Evolutionary conservation across 179 eudicot species (phyloP), one percentile per base, ranked within the genome.

Genomic region (Pouteria campechiana): DNA sequence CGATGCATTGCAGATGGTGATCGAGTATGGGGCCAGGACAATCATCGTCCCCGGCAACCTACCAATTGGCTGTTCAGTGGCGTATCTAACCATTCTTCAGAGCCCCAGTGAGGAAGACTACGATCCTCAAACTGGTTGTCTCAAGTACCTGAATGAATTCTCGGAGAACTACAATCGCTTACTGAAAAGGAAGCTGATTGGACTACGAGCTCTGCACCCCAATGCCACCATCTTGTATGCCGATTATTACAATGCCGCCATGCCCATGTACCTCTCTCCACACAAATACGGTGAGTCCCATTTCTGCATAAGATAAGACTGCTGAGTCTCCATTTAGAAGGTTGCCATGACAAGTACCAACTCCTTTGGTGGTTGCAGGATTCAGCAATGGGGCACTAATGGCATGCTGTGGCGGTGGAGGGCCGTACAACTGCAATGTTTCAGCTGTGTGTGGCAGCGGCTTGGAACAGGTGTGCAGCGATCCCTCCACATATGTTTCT

Each of bases 321-420:
- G 71, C 7, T 65, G 71, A 17, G 36, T 59, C 37, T 65, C 58
- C 40, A 41, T 54, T 40, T 52, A 59, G 3, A 60, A 61, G 44
- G 57, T 57, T 0, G 71, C 71, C 1, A 47, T 53, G 29, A 13
- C 22, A 18, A 34, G 59, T 65, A 9, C 61, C 71, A 14, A 44
- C n/a, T 11, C 48, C 49, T 7, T 15, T 65, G 39, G 8, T 65
- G 1, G 27, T n/a, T 46, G 52, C 68, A 79, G 90, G 90, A 36
- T 81, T 81, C 42, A 31, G 10, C 7, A 55, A 45, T 25, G 67
- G 68, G 16, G 75, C 36, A 1, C 33, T 76, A 33, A 63, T 18
- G 21, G 78, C 81, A 6, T 80, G 90, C 17, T 80, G 90, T 46
- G 90, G 90, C 50, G 84, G 84, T 2, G 84, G 90, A 20, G 90